Percentiles rank a stretch among this genome's conserved stretches.
phyloP scores from a whole-genome alignment of 345 rosid genomes.

The Bruguiera gymnorhiza region DNA sequence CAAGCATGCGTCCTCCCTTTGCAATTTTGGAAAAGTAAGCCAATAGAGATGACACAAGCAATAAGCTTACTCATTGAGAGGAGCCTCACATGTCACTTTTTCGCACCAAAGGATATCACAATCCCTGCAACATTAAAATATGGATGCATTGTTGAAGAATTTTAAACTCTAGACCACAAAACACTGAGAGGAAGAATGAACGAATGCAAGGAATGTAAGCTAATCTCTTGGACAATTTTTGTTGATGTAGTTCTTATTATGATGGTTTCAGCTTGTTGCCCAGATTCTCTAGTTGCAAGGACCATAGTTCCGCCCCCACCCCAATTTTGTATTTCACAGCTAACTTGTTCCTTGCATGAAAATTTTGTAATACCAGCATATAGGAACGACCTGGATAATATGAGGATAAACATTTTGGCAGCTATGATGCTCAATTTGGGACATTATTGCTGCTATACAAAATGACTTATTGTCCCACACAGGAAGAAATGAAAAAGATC shows the following conservation, averaged over 20 bases:
- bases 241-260: too few relatives aligned
- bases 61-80: slow-evolving; percentile 48
- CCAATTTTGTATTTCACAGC: too few relatives aligned
- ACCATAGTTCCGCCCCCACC: too few relatives aligned
- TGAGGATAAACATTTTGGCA: neutral
- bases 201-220: neutral
- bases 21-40: slow-evolving; percentile 7
- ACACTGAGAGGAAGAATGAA: slow-evolving; percentile 15
- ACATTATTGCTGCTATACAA: neutral
- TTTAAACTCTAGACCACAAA: slow-evolving; percentile 33
- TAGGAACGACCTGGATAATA: neutral
- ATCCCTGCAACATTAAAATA: slow-evolving; percentile 72
- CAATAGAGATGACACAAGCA: slow-evolving; percentile 24
- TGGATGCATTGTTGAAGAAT: slow-evolving; percentile 53
- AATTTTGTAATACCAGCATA: neutral
- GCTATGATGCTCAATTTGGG: neutral
- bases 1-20: slow-evolving; percentile 10
- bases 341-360: neutral
- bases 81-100: slow-evolving; percentile 58
- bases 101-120: slow-evolving; percentile 47
- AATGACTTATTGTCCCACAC: too few relatives aligned
- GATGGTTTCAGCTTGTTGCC: too few relatives aligned
- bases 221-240: neutral
- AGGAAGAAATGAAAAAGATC: too few relatives aligned
- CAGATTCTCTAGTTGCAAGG: too few relatives aligned